These are phyloP conservation scores for Hibiscus syriacus DNA, from an alignment of 345 rosid genomes.

Conservation along the genomic window DNA sequence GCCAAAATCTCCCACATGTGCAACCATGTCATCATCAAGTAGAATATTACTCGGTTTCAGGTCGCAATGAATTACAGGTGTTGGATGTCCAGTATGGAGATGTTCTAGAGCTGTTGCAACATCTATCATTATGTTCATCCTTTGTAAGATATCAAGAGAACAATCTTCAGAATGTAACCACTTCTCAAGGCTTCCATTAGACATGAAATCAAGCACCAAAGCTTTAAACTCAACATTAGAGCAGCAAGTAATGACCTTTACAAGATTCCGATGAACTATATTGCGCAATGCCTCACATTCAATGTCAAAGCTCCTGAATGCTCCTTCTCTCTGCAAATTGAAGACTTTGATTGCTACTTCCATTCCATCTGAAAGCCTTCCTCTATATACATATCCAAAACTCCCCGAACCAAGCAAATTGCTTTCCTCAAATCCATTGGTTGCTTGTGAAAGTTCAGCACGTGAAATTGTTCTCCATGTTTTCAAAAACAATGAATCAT, in stretches of 20 bases:
- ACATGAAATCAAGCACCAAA: slow-evolving; percentile 16
- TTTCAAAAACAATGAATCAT: not conserved
- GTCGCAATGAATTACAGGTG: slow-evolving; percentile 9
- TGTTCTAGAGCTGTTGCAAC: slow-evolving; percentile 6
- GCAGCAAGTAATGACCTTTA: slow-evolving; percentile 19
- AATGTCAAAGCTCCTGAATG: not conserved
- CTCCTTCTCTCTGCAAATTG: not conserved
- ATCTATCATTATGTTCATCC: slow-evolving; percentile 8
- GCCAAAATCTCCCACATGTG: slow-evolving; percentile 5
- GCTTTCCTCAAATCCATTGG: not conserved
- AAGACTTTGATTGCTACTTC: not conserved
- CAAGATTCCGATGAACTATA: slow-evolving; percentile 17
- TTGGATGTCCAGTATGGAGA: not conserved
- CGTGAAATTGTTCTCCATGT: not conserved
- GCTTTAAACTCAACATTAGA: slow-evolving; percentile 1
- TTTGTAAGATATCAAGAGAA: not conserved
- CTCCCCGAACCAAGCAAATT: not conserved
- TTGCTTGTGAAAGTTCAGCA: not conserved
- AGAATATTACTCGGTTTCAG: slow-evolving; percentile 9
- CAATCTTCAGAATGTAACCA: not conserved
- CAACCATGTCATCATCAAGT: slow-evolving; percentile 7
- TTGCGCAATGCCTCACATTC: slow-evolving; percentile 8
- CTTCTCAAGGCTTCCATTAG: slow-evolving; percentile 14
- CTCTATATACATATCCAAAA: not conserved
- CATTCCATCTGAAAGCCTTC: not conserved